These are phyloP conservation scores for Rosa hybrid DNA, from an alignment of 331 rosid species.

Conservation along the genomic window DNA sequence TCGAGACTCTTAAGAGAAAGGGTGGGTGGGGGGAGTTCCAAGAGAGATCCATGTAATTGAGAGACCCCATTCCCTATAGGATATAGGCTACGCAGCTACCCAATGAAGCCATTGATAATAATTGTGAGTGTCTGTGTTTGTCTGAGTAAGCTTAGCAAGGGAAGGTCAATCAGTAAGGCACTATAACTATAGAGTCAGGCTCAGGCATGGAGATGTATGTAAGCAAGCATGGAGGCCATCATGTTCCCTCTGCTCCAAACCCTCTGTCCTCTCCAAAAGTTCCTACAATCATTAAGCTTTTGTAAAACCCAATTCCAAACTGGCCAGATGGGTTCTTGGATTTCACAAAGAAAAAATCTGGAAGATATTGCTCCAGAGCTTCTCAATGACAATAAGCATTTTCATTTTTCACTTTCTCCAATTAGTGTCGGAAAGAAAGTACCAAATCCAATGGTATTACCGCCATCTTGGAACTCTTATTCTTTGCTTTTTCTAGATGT, in stretches of 20 bases:
- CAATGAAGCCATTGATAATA: constrained; percentile 40
- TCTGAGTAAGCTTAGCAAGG: not conserved
- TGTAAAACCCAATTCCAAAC: constrained; percentile 19
- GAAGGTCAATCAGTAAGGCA: not conserved
- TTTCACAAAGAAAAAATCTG: constrained; percentile 38
- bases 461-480: too few relatives aligned
- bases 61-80: constrained; percentile 28
- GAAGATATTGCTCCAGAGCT: not conserved
- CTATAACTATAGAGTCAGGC: constrained; percentile 5
- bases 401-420: constrained; percentile 1
- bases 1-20: not conserved
- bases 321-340: constrained; percentile 9
- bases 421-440: not conserved
- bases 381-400: not conserved
- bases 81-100: not conserved
- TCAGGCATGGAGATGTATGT: constrained; percentile 44
- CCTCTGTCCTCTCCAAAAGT: constrained; percentile 49
- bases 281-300: not conserved
- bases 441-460: too few relatives aligned
- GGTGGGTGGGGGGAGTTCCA: constrained; percentile 27
- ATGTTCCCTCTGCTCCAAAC: constrained; percentile 81
- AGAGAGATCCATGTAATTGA: constrained; percentile 31
- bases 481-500: too few relatives aligned
- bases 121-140: constrained; percentile 8
- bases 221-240: constrained; percentile 61